Percentiles rank a stretch among this genome's conserved stretches.
Evolutionary conservation across 2,329 filamentous ascomycete species (phyloP).

Genomic region (Colletotrichum sojae): DNA sequence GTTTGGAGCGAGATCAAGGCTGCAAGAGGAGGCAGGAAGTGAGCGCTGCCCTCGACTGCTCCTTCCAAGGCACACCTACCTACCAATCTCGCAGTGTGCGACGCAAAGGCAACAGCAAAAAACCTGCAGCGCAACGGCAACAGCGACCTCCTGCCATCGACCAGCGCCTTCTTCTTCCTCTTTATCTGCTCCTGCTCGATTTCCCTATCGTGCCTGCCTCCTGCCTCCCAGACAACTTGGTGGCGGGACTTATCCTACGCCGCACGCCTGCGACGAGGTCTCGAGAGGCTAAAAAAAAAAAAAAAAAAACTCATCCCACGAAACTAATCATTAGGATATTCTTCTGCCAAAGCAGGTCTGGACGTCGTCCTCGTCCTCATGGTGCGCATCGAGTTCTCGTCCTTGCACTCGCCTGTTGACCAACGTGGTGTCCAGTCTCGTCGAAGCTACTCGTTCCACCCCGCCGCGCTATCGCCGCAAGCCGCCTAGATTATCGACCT

Average conservation of each 20-base stretch:
- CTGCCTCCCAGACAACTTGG: no score
- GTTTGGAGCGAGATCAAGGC: background rate
- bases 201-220: no score
- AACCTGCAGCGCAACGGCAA: background rate
- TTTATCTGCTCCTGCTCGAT: no score
- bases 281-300: no score
- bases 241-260: no score
- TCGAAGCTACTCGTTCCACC: slow-evolving; percentile 25
- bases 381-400: slow-evolving; percentile 23
- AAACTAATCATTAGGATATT: background rate
- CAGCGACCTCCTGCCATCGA: no score
- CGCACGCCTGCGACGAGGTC: no score
- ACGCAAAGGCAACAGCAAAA: background rate
- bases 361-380: slow-evolving; percentile 26
- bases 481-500: slow-evolving; percentile 22
- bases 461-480: slow-evolving; percentile 28
- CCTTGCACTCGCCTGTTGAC: slow-evolving; percentile 10
- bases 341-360: slow-evolving; percentile 8
- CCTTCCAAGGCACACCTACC: background rate
- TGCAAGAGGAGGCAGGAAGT: slow-evolving; percentile 11
- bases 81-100: background rate
- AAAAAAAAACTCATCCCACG: background rate
- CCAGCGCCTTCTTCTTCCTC: no score
- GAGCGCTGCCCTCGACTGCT: slow-evolving; percentile 1
- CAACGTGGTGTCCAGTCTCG: slow-evolving; percentile 37